Evolutionary conservation across 2,329 filamentous ascomycete species (phyloP), one percentile per base, ranked within the genome.

Genomic region (Colletotrichum sansevieriae): DNA sequence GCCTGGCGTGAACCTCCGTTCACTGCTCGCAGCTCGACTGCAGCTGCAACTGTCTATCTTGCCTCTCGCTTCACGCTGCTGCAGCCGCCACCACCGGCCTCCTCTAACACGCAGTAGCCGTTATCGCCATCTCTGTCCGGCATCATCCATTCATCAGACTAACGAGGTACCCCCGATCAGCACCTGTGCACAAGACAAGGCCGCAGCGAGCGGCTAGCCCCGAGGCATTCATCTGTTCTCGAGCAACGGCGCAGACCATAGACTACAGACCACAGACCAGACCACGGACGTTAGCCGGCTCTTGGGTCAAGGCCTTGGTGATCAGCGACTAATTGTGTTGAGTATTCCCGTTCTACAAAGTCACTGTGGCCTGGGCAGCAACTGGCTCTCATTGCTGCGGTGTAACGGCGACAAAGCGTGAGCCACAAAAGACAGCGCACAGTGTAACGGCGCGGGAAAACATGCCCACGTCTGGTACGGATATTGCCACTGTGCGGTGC

Each of bases 21-120:
- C 49, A 33, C 49, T 12, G 49, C 29, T 54, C 37, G 25, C 29
- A 33, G 49, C 49, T 52, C 10, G 22, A 52, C 49, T 52, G 49
- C 49, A 33, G 49, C 49, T 55, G 35, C 52, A 33, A 55, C 8
- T 33, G 52, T 55, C 54, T 49, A 52, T 47, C 52, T 46, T 52
- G 61, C 61, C 61, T 65, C 65, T 54, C 54, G 54, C 54, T 39
- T 65, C 22, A 56, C 66, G 62, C 66, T 69, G 62, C 66, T 69
- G 66, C 66, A 66, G 63, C 66, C 66, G 66, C 66, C 66, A 66
- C 66, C 65, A 35, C 65, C 61, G 61, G 61, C 20, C 65, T 4
- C 22, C 39, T 58, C 22, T 68, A 20, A 2, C 35, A 37, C 49
- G 49, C 49, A 54, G 49, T 54, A 65, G 65, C 61, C 61, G 39